A percentile compares a stretch with the other conserved stretches of the same genome.
Conservation (phyloP, 1,284 basidiomycete species). For the Tilletia walkeri region DNA sequence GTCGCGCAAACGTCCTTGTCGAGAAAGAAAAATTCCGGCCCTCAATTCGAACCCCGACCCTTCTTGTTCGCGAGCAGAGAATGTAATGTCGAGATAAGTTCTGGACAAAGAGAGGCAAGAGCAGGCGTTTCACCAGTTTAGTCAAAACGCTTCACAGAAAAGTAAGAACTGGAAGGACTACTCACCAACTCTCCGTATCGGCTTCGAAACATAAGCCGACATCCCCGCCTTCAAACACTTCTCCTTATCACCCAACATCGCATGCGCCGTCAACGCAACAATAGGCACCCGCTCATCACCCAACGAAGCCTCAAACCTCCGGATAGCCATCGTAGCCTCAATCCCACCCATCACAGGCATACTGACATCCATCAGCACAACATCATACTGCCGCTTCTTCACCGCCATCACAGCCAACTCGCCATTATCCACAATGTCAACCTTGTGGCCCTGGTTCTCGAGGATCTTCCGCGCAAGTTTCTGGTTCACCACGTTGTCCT, state of each 20-base stretch:
- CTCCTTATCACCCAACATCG: slow-evolving; percentile 58
- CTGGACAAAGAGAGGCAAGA: slow-evolving; percentile 18
- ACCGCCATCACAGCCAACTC: slow-evolving; percentile 84
- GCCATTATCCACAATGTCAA: slow-evolving; percentile 97
- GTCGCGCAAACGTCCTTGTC: background rate
- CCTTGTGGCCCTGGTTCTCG: slow-evolving; percentile 91
- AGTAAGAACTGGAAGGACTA: background rate
- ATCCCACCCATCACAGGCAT: slow-evolving; percentile 64
- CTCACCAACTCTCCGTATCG: slow-evolving; percentile 40
- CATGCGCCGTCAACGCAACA: slow-evolving; percentile 89
- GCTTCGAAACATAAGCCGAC: slow-evolving; percentile 51
- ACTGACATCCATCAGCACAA: slow-evolving; percentile 79
- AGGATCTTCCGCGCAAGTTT: slow-evolving; percentile 94
- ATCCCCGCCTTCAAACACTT: slow-evolving; percentile 52
- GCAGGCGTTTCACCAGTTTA: background rate
- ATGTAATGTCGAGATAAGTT: slow-evolving; percentile 48
- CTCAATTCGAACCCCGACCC: slow-evolving; percentile 9
- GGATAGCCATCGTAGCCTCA: slow-evolving; percentile 67
- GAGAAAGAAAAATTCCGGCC: background rate
- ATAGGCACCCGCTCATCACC: slow-evolving; percentile 79
- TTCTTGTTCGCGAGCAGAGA: slow-evolving; percentile 41
- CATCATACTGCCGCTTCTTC: slow-evolving; percentile 71
- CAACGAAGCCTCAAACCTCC: slow-evolving; percentile 72
- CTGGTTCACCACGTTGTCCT: slow-evolving; percentile 98
- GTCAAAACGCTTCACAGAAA: background rate